phyloP scores from a whole-genome alignment of 345 rosid genomes.

The Citrus australasica region DNA sequence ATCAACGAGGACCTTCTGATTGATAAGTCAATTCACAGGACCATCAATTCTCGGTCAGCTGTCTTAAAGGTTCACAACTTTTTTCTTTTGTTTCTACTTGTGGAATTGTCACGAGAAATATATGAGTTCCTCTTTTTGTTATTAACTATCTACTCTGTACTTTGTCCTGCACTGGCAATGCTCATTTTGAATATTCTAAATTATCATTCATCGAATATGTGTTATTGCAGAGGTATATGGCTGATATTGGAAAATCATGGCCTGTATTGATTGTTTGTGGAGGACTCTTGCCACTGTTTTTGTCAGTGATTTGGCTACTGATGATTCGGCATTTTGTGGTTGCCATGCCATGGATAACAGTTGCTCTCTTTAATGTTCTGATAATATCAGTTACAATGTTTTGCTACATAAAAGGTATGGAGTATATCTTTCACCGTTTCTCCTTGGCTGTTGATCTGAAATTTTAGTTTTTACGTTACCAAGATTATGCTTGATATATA shows the following conservation, averaged over 20 bases:
- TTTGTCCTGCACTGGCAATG: not conserved
- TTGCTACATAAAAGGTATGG: slow-evolving; percentile 81
- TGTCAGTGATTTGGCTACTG: slow-evolving; percentile 89
- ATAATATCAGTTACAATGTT: slow-evolving; percentile 78
- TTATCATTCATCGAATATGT: slow-evolving; percentile 9
- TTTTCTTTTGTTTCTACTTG: not conserved
- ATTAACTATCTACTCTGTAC: slow-evolving; percentile 8
- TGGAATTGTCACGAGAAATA: not conserved
- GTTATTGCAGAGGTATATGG: slow-evolving; percentile 79
- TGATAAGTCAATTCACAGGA: slow-evolving; percentile 76
- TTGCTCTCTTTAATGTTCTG: slow-evolving; percentile 76
- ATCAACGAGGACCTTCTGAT: slow-evolving; percentile 79
- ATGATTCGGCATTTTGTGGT: slow-evolving; percentile 89
- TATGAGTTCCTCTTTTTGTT: not conserved
- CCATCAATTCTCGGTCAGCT: slow-evolving; percentile 77
- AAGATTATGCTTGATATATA: not conserved
- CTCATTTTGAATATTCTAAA: not conserved
- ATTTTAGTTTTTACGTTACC: not conserved
- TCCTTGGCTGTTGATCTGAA: not conserved
- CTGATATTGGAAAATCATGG: slow-evolving; percentile 98
- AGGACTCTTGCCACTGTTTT: slow-evolving; percentile 79
- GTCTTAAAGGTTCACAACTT: slow-evolving; percentile 71
- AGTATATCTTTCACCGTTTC: not conserved
- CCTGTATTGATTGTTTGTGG: slow-evolving; percentile 92
- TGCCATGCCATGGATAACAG: slow-evolving; percentile 98